phyloP scores from a whole-genome alignment of 2,329 filamentous ascomycete genomes.

The Bipolaris oryzae region DNA sequence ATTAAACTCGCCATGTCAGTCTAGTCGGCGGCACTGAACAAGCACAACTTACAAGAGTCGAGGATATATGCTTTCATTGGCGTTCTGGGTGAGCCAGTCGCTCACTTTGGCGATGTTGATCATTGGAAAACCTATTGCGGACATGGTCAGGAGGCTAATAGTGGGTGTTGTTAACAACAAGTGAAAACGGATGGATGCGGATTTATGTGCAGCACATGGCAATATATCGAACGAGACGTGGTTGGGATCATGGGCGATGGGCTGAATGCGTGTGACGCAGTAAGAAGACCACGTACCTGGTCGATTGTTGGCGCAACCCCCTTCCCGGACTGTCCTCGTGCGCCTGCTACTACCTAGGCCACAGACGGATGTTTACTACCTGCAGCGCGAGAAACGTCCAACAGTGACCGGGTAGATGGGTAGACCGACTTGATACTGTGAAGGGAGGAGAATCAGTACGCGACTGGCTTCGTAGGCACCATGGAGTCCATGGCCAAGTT shows the following conservation, averaged over 20 bases:
- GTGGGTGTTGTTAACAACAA: slow-evolving; percentile 5
- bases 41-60: slow-evolving; percentile 50
- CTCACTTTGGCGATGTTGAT: slow-evolving; percentile 53
- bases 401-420: background rate
- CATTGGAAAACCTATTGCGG: slow-evolving; percentile 40
- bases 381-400: background rate
- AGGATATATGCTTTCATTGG: slow-evolving; percentile 52
- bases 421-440: slow-evolving; percentile 5
- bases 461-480: slow-evolving; percentile 13
- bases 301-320: slow-evolving; percentile 15
- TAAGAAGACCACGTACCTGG: slow-evolving; percentile 21
- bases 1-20: slow-evolving; percentile 49
- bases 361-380: slow-evolving; percentile 9
- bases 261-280: slow-evolving; percentile 5
- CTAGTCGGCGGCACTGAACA: background rate
- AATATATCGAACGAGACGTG: background rate
- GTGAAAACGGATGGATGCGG: background rate
- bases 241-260: background rate
- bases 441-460: slow-evolving; percentile 5
- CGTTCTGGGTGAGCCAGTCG: slow-evolving; percentile 53
- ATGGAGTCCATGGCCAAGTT: slow-evolving; percentile 19
- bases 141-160: slow-evolving; percentile 20
- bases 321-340: slow-evolving; percentile 14
- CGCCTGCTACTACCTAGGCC: slow-evolving; percentile 4
- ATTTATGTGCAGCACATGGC: background rate